Conservation (phyloP, 2,329 filamentous ascomycete species). For the Aspergillus sp. region DNA sequence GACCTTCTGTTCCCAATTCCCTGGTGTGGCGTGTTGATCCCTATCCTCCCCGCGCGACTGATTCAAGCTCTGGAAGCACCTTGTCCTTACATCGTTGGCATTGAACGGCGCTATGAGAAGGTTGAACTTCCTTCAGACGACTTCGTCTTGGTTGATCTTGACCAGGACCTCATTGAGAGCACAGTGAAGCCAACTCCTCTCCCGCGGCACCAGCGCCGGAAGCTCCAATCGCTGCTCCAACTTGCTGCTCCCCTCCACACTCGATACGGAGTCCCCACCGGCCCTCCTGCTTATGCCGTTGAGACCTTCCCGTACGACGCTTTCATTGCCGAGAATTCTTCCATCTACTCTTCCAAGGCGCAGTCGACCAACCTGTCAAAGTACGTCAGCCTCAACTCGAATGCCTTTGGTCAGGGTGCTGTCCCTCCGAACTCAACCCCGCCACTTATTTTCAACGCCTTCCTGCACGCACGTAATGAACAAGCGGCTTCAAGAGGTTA, state of each 20-base stretch:
- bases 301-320: constrained; percentile 90
- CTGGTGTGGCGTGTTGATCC: constrained; percentile 94
- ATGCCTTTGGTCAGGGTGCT: constrained; percentile 71
- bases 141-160: constrained; percentile 90
- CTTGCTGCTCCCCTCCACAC: constrained; percentile 86
- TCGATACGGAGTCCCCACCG: constrained; percentile 80
- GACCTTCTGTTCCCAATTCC: constrained; percentile 86
- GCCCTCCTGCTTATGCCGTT: constrained; percentile 86
- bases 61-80: constrained; percentile 90
- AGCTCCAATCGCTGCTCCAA: constrained; percentile 84
- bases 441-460: constrained; percentile 84
- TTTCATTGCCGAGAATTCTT: constrained; percentile 81
- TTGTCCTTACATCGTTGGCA: constrained; percentile 94
- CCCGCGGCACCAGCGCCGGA: constrained; percentile 84
- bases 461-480: constrained; percentile 72
- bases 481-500: constrained; percentile 48
- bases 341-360: constrained; percentile 73
- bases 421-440: constrained; percentile 53
- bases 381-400: constrained; percentile 85
- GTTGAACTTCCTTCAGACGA: constrained; percentile 80
- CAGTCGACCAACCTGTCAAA: constrained; percentile 73
- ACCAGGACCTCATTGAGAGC: constrained; percentile 85
- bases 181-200: constrained; percentile 74
- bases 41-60: constrained; percentile 80
- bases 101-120: constrained; percentile 77